Base-by-base conservation (phyloP, 345 rosid species). In the Nephelium lappaceum region DNA sequence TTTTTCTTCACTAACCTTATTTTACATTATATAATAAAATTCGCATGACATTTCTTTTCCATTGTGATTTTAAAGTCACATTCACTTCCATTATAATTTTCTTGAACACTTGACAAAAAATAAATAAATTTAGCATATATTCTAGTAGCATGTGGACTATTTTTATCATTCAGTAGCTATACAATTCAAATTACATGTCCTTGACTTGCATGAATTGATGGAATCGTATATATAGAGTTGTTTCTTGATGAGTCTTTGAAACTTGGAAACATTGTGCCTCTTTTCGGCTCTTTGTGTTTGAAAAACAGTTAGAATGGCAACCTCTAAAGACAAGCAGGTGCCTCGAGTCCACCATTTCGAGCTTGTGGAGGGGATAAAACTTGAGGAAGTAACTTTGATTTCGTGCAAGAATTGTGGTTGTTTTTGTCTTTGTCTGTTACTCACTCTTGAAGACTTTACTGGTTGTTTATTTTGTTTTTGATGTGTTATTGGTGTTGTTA, bases 301-400 rank as follows among this genome's bases (percentile, higher is more conserved):
- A 18, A 68, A 57, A 81, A 66, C 74, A 82, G 81, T 53, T 79
- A 25, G 31, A 73, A 91, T 89, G 94, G 90, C 91, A 43, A 78
- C 92, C 78, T 69, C 87, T 5, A 81, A 83, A 58, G 21, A 73
- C 74, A 74, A 57, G 67, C 82, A 67, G 76, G 76, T 80, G 27
- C 82, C 82, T 51, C 65, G 82, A 77, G 67, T 78, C 62, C 84
- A 81, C 53, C 75, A 72, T 58, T 91, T 91, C 82, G 87, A 91
- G 85, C 91, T 89, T 18, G 78, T 86, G 63, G 91, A 86, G 75
- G 90, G 89, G 31, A 91, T 89, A 86, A 88, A 89, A 78, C 91
- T 90, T 78, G 85, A 83, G 92, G 92, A 87, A 66, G 68, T 79
- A 21, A 77, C 73, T 77, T 84, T 69, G 19, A 10, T 57, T 27